Evolutionary conservation across 179 eudicot species (phyloP), one percentile per base, ranked within the genome.

Genomic region (Vitellaria paradoxa): DNA sequence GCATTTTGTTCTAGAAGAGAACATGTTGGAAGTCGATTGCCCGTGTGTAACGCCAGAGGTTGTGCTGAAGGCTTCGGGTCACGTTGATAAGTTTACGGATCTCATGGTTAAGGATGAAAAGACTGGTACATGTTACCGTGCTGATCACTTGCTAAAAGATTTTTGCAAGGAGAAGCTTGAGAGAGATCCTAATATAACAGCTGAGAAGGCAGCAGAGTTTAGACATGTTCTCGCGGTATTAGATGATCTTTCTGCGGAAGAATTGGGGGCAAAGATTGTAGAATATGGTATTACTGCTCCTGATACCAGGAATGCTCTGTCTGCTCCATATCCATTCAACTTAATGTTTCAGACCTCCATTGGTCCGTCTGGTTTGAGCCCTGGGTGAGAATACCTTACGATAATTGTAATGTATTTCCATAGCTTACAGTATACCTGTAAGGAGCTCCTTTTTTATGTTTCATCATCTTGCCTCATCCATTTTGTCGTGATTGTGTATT

Each of bases 11-110:
- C 83, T 90, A 66, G 94, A 93, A 81, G 98, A 93, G 85, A 91
- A 93, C 87, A 94, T 94, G 97, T 61, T 94, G 81, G 98, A 93
- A 79, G 98, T 94, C 15, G 97, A 93, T 83, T 91, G 98, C 77
- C 98, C 98, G 0, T 93, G 91, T 79, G 97, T 94, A 74, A 94
- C 98, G 26, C 98, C 98, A n/a, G 98, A 94, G 80, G 79, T 88
- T 57, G 98, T 94, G 74, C 85, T 94, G 24, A 93, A 91, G 89
- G 98, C 97, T 15, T 94, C 98, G 0, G 98, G 97, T 65, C 97
- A 94, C 68, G 98, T 94, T 57, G 98, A 94, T 45, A 94, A 94
- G 87, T 93, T 94, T 81, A 93, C 97, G 46, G 97, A 94, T 78
- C 96, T 93, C 74, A 94, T 94, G 98, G 98, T 93, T 49, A 93